A percentile compares a stretch with the other conserved stretches of the same genome.
Conservation (phyloP, 1,284 basidiomycete genomes). For the Ustilago crameri region DNA sequence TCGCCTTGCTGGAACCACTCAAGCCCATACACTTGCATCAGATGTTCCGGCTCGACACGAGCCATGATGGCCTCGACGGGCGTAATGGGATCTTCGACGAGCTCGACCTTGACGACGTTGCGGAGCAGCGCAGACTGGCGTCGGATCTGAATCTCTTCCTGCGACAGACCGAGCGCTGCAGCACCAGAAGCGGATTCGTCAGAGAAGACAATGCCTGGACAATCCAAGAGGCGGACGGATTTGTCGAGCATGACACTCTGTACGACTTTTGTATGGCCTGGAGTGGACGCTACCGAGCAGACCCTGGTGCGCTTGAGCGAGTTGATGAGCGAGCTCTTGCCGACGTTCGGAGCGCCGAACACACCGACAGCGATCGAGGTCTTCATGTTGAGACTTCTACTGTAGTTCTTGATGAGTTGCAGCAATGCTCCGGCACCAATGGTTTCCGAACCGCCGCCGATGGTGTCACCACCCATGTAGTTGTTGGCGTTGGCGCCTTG, state of each 20-base stretch:
- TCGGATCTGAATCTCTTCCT: conserved; percentile 58
- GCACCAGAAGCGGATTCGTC: conserved; percentile 66
- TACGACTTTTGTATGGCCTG: conserved; percentile 93
- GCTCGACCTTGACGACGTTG: conserved; percentile 91
- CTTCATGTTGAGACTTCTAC: conserved; percentile 66
- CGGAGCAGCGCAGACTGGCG: conserved; percentile 71
- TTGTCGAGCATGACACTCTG: conserved; percentile 93
- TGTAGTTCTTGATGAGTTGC: conserved; percentile 90
- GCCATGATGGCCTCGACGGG: conserved; percentile 68
- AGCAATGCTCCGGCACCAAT: conserved; percentile 75
- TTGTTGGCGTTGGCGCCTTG: conserved; percentile 44
- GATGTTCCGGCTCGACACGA: conserved; percentile 50
- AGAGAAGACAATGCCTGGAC: conserved; percentile 84
- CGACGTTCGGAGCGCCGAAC: conserved; percentile 96
- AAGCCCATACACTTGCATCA: conserved; percentile 57
- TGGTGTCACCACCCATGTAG: conserved; percentile 19
- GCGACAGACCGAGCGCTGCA: conserved; percentile 72
- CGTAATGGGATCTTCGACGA: conserved; percentile 87
- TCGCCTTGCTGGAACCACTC: conserved; percentile 69
- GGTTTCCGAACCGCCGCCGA: conserved; percentile 68
- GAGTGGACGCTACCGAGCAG: conserved; percentile 92
- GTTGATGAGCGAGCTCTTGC: conserved; percentile 95
- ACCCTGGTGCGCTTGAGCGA: conserved; percentile 78
- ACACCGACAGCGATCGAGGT: conserved; percentile 80
- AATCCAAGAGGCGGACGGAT: conserved; percentile 90